Evolutionary conservation across 2,329 filamentous ascomycete species (phyloP).

Genomic region (Pseudocercospora eumusae): DNA sequence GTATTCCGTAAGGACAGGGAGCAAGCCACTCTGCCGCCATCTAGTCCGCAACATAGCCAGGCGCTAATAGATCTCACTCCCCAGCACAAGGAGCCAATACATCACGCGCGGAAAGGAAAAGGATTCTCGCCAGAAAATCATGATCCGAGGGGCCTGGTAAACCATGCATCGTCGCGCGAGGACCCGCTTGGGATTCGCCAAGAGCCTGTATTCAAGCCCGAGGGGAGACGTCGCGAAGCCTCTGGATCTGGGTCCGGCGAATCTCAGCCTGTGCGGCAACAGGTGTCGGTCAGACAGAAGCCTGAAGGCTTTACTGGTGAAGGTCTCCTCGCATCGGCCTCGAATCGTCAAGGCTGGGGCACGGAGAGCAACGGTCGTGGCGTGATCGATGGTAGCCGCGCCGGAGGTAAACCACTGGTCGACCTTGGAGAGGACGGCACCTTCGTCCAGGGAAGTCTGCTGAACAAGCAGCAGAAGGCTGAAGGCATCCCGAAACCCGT

Average conservation of each 20-base stretch:
- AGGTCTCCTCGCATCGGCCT: conserved; percentile 43
- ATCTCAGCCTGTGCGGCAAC: conserved; percentile 8
- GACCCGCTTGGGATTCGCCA: conserved; percentile 24
- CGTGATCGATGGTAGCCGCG: conserved; percentile 49
- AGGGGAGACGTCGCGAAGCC: conserved; percentile 17
- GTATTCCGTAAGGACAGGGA: conserved; percentile 46
- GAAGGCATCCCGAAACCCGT: conserved; percentile 39
- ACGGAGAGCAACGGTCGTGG: conserved; percentile 45
- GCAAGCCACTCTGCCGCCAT: neutral
- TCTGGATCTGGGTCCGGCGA: conserved; percentile 2
- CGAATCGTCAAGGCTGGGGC: conserved; percentile 45
- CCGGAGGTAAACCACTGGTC: conserved; percentile 48
- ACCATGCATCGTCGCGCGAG: conserved; percentile 19
- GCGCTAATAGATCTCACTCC: conserved; percentile 22
- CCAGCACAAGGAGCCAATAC: conserved; percentile 26
- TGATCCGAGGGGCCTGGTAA: conserved; percentile 16
- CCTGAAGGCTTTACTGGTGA: conserved; percentile 47
- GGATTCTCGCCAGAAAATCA: conserved; percentile 19
- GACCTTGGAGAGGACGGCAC: conserved; percentile 45
- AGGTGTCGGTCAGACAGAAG: conserved; percentile 4
- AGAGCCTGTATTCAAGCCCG: conserved; percentile 22
- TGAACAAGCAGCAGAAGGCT: conserved; percentile 45
- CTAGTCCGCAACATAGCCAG: conserved; percentile 14
- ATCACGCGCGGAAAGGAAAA: conserved; percentile 24
- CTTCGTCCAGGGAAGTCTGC: conserved; percentile 52